Percentiles rank a stretch among this genome's conserved stretches.
phyloP scores from a whole-genome alignment of 441 rosid species.

The Syzygium syzygioides region DNA sequence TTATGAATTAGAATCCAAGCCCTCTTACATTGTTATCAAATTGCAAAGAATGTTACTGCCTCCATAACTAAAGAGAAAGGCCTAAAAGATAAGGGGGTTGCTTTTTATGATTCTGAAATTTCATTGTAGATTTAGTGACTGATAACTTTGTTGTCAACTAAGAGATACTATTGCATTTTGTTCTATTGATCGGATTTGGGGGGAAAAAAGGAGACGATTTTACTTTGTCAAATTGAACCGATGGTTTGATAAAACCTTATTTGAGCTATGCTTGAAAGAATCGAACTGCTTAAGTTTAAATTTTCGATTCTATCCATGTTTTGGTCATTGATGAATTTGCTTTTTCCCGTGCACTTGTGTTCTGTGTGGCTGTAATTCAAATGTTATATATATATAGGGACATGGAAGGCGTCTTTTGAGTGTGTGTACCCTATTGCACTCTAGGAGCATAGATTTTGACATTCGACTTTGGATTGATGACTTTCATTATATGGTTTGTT shows the following conservation, averaged over 20 bases:
- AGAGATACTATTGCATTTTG: no score
- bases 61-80: not conserved
- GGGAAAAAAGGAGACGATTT: not conserved
- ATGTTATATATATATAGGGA: not conserved
- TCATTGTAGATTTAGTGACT: not conserved
- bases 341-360: not conserved
- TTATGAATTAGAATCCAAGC: not conserved
- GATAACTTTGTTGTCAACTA: no score
- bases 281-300: fast-evolving
- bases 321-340: not conserved
- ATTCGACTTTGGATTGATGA: no score
- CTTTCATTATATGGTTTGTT: no score
- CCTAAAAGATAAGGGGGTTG: fast-evolving
- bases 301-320: not conserved
- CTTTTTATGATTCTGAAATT: not conserved
- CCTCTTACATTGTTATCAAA: not conserved
- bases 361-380: not conserved
- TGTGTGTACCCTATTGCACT: not conserved
- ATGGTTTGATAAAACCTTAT: not conserved
- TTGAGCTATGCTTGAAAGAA: no score
- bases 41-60: fast-evolving
- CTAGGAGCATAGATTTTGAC: no score
- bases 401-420: not conserved
- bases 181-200: no score
- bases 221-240: no score